Evolutionary conservation across 257 asterid genomes (phyloP), one percentile per base, ranked within the genome.

Genomic region (Fraxinus anomala): DNA sequence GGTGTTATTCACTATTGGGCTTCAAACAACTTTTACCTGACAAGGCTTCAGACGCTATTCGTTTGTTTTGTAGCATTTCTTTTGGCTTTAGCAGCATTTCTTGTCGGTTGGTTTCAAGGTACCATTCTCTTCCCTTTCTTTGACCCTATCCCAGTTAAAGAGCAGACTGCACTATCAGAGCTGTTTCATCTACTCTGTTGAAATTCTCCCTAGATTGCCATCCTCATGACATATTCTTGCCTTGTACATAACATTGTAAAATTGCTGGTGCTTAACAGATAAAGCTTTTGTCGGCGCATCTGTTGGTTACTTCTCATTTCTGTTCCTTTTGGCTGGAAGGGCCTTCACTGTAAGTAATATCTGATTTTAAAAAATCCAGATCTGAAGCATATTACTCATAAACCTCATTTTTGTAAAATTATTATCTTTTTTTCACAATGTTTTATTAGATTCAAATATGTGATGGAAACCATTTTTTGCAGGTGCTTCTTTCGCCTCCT

Each of bases 401-500:
- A 17, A 63, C 76, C 36, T 49, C 65, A 73, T 72, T 34, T 61
- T 42, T 74, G 37, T 34, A 49, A 30, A 71, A 5, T 34, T 71
- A 4, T 74, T 73, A 80, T 75, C 36, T 79, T 69, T 42, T 54
- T 30, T 80, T 17, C 34, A 26, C 68, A 40, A 66, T 79, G 37
- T 6, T 75, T 54, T 12, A 76, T 79, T 70, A 75, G 39, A 63
- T 73, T 70, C 68, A 37, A 54, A 34, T 76, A 39, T 73, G 59
- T 73, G 70, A 33, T 70, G 74, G 70, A 73, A 19, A 54, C 19
- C n/a, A 12, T 47, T 54, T 17, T 73, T 81, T 77, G 66, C 85
- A 96, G 99, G 99, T 93, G 83, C 96, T 96, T 83, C 99, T 93
- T 83, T 96, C 99, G 77, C 99, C 99, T 81, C 98, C 99, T 68